Evolutionary conservation across 305 asterid genomes (phyloP).

Genomic region (Euphrasia arctica): DNA sequence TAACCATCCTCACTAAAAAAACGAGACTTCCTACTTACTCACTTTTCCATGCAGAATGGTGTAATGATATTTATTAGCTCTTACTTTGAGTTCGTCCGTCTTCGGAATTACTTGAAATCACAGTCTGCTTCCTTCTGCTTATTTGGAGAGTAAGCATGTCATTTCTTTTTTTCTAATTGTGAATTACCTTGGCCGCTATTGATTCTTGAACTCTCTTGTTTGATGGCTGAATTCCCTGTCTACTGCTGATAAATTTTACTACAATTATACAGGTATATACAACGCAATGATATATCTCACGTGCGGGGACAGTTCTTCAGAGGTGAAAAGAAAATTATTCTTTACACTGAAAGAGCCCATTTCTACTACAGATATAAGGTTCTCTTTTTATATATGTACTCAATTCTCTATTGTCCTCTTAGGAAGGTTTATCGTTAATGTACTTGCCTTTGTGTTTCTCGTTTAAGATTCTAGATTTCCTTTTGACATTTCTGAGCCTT

Average conservation of each 20-base stretch:
- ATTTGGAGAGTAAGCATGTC: conserved; percentile 76
- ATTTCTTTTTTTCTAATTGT: conserved; percentile 8
- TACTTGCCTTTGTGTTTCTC: neutral
- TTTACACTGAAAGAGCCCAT: conserved; percentile 96
- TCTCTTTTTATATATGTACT: conserved; percentile 15
- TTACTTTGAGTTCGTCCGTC: conserved; percentile 84
- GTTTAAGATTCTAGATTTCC: neutral
- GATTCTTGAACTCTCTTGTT: conserved; percentile 5
- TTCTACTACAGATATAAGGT: conserved; percentile 99
- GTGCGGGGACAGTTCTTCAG: conserved; percentile 85
- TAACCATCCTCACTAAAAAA: conserved; percentile 8
- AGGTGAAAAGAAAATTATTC: conserved; percentile 76
- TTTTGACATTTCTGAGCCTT: neutral
- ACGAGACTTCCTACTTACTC: conserved; percentile 12
- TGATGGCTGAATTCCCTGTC: conserved; percentile 6
- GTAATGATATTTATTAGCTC: conserved; percentile 81
- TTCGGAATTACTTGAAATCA: conserved; percentile 75
- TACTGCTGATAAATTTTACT: conserved; percentile 2
- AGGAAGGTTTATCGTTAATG: neutral
- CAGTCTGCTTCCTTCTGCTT: conserved; percentile 82
- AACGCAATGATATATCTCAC: conserved; percentile 74
- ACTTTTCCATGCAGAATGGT: conserved; percentile 55
- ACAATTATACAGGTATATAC: conserved; percentile 55
- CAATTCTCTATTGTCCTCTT: conserved; percentile 6
- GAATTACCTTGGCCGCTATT: conserved; percentile 8